Base-by-base conservation (phyloP, 1,284 basidiomycete species). In the Marasmius oreades region DNA sequence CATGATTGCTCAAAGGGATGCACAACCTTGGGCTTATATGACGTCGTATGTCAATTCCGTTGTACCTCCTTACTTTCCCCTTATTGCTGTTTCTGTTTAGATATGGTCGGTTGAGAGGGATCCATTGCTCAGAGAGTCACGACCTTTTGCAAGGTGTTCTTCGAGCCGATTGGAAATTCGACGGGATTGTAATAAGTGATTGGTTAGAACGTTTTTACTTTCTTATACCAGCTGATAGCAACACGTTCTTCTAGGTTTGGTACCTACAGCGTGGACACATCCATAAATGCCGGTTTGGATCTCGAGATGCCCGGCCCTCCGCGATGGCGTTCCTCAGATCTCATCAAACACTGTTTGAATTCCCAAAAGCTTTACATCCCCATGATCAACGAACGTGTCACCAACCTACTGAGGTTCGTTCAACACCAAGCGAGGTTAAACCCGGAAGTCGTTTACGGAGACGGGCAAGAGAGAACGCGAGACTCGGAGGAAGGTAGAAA, bases 161-260 rank as follows among this genome's bases (percentile, higher is more conserved):
- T 33, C 79, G 86, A 18, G 74, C 77, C 31, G 88, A 90, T 66
- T 90, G 86, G 86, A 74, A 75, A 22, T 89, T 85, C 61, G 69
- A 81, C 45, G 87, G 85, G 3, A 72, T 86, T 51, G 71, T 86
- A 31, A 84, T 88, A 62, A 85, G 82, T 59, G 85, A 86, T 64
- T 88, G 85, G 85, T 84, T 60, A 43, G 63, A 64, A 23, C 31
- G 31, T 20, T 62, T 31, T 26, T 14, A n/a, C 44, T 42, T 51
- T 36, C n/a, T 34, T 52, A 5, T 42, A 47, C 51, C 45, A 37
- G 23, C 22, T 31, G 7, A 31, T 44, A 56, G 39, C 59, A 52
- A 48, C 53, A 28, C 53, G 42, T 54, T 61, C 12, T 20, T 24
- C 48, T 53, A 84, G 83, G 84, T 81, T 76, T 47, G 60, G 60